Base-by-base conservation (phyloP, 495 filamentous ascomycete genomes). In the Parathielavia hyrcaniae region DNA sequence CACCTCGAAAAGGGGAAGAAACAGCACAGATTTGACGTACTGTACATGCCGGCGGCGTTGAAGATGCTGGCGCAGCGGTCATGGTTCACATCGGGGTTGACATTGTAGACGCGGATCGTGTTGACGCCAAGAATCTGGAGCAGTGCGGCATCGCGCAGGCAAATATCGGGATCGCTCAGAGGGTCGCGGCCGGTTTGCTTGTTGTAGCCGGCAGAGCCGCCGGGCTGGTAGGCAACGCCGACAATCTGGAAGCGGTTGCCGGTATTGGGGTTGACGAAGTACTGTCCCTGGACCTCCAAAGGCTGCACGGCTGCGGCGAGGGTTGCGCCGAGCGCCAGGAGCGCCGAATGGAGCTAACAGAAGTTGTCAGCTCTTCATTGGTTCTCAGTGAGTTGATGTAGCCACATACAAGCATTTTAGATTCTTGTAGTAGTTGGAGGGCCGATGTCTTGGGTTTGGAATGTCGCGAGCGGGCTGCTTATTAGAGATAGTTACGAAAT, bases 181-280 rank as follows among this genome's bases (percentile, higher is more conserved):
- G 91, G 86, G 70, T 97, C 92, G 44, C 77, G 69, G 13, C 78
- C 76, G 19, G 66, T 59, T 9, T 69, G 73, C 11, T 81, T 78
- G 63, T 84, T 78, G 74, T 95, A 96, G 44, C 83, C 91, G n/a
- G 82, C 78, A 52, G 85, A 82, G 67, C 91, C 92, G 65, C 90
- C 91, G 30, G 92, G 92, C 75, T 97, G 92, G 75, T 96, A 96
- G 76, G 91, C 92, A 52, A 95, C 83, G 64, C 92, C 92, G 48
- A 97, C 79, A 56, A 97, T 84, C 75, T 93, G 85, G 76, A 96
- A 88, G 49, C 90, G 84, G 65, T 91, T 81, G 47, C 84, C 83
- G 12, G 86, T 90, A 53, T 83, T 77, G 45, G 81, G 80, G 75
- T 96, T 87, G 67, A 96, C 82, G 70, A 97, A 96, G 72, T 95